These are phyloP conservation scores for Taiozyma onychis DNA, from an alignment of 1,139 yeast species.

Conservation along the genomic window DNA sequence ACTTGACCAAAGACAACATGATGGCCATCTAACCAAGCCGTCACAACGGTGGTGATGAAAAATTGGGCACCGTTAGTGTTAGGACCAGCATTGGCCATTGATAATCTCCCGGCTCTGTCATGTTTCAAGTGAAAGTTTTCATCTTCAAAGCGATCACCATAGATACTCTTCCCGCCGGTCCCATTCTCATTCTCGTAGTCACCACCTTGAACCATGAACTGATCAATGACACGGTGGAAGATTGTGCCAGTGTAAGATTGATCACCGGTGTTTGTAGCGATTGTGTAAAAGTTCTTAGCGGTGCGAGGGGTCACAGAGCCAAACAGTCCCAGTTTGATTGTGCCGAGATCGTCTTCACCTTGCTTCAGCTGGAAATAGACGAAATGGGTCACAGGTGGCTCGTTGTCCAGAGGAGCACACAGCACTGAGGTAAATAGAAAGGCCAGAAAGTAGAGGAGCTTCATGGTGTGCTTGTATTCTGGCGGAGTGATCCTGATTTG, in stretches of 20 bases:
- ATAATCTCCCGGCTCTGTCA: slow-evolving; percentile 61
- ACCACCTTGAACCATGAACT: slow-evolving; percentile 83
- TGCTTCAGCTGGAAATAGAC: slow-evolving; percentile 59
- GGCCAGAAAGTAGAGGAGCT: slow-evolving; percentile 6
- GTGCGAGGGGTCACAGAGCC: slow-evolving; percentile 75
- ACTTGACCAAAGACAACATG: slow-evolving; percentile 86
- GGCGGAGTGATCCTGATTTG: background rate
- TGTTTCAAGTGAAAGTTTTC: slow-evolving; percentile 65
- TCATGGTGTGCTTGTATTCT: slow-evolving; percentile 3
- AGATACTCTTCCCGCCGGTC: slow-evolving; percentile 75
- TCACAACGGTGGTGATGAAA: slow-evolving; percentile 60
- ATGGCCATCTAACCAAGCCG: slow-evolving; percentile 59
- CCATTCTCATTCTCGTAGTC: slow-evolving; percentile 83
- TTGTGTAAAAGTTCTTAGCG: slow-evolving; percentile 62
- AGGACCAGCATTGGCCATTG: slow-evolving; percentile 81
- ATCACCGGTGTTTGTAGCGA: slow-evolving; percentile 47
- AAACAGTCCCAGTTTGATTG: slow-evolving; percentile 62
- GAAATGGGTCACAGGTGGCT: slow-evolving; percentile 58
- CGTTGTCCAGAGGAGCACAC: slow-evolving; percentile 21
- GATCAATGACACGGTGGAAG: slow-evolving; percentile 73
- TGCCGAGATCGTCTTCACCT: slow-evolving; percentile 54
- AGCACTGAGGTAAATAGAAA: slow-evolving; percentile 3
- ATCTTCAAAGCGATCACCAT: slow-evolving; percentile 63
- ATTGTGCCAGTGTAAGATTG: slow-evolving; percentile 53
- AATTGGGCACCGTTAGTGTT: slow-evolving; percentile 80